Evolutionary conservation across 73 alveolate genomes (phyloP), one percentile per base, ranked within the genome.

Genomic region (Paramecium bursaria): DNA sequence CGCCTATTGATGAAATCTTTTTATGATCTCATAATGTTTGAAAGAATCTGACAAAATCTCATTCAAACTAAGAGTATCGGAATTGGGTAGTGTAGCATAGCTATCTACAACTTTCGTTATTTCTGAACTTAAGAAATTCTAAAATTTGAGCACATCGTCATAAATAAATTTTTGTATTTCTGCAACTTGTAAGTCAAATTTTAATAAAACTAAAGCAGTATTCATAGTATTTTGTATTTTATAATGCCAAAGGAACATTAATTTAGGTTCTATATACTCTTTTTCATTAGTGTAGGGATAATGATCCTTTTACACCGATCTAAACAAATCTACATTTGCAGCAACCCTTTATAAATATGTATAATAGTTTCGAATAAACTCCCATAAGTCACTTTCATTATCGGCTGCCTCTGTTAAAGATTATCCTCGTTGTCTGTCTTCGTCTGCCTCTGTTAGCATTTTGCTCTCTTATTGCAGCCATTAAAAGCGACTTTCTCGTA

Each of bases 201-300:
- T 67, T 21, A 67, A 67, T 31, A 67, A 47, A 39, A 31, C 19
- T n/a, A 47, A 17, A 2, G 82, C 82, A 21, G 17, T 19, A 67
- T 67, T 67, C 14, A 67, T 9, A 1, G 44, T 35, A 42, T 67
- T 67, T 17, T 67, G 46, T 47, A 67, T 19, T 67, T 67, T 67
- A 42, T 67, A 67, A 35, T 39, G 57, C 82, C 82, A 67, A 25
- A 67, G 19, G 23, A 67, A 67, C 82, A 67, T 67, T 15, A 67
- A 42, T 23, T 67, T 67, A 35, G 82, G 82, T 14, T 67, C 82
- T 1, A 67, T 21, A 0, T 31, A 15, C 11, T 67, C 82, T 42
- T 67, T 67, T 13, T 67, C 82, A 17, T 3, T 39, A 17, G 17
- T 1, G 14, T 67, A 67, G 19, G 82, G 82, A 27, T 39, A 67